Base-by-base conservation (phyloP, 768 basidiomycete genomes). In the Rhodosporidiobolus sp. region DNA sequence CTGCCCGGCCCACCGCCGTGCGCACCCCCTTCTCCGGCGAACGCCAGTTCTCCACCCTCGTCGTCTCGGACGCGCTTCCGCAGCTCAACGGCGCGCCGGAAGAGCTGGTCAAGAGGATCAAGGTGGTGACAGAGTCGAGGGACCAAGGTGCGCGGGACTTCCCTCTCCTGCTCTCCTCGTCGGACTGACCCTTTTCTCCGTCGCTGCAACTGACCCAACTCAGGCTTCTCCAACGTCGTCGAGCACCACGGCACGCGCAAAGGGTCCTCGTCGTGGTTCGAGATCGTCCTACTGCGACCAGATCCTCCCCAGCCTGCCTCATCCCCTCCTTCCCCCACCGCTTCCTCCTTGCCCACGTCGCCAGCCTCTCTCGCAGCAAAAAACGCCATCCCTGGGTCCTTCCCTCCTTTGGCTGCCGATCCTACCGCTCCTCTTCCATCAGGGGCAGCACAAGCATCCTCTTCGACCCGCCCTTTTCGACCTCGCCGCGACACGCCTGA, bases 131-230 rank as follows among this genome's bases (percentile, higher is more conserved):
- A 7, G 67, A 67, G 22, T 63, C 64, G 1, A 56, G 56, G 24
- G 73, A 75, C 19, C 73, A 75, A 46, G 73, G 69, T 74, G 45
- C 32, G 65, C n/a, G n/a, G n/a, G n/a, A n/a, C n/a, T n/a, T n/a
- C n/a, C 38, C 14, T 24, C 24, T 12, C 9, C 34, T 26, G 16
- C n/a, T 32, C 8, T 32, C 16, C n/a, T 5, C 48, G 14, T 19
- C 22, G 17, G 38, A 4, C 9, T 35, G 22, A 24, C 14, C 5
- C n/a, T 30, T 19, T 49, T 22, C 16, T 1, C 22, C 11, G 17
- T 26, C 22, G n/a, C n/a, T n/a, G n/a, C n/a, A n/a, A n/a, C n/a
- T n/a, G n/a, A n/a, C n/a, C n/a, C n/a, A n/a, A 1, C 10, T 17
- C 67, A 74, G 73, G 74, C 20, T 75, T 71, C 63, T 65, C 66